A percentile compares a stretch with the other conserved stretches of the same genome.
These are phyloP conservation scores for Tremella yokohamensis DNA, from an alignment of 768 basidiomycete genomes.

Conservation along the genomic window DNA sequence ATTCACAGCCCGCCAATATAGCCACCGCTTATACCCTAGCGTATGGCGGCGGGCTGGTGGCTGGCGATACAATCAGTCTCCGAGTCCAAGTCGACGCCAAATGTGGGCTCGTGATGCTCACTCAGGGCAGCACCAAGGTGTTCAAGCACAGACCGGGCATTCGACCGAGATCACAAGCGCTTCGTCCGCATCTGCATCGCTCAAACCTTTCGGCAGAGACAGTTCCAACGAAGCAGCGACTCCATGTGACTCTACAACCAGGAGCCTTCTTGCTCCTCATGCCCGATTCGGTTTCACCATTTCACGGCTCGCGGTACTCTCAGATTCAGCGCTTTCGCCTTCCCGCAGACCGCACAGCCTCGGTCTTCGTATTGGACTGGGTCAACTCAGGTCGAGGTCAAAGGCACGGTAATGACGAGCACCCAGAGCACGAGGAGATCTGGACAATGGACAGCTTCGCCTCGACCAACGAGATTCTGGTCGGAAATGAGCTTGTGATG, in stretches of 20 bases:
- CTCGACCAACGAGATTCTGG: constrained; percentile 76
- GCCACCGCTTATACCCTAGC: constrained; percentile 73
- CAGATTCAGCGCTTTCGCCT: constrained; percentile 79
- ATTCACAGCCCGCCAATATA: constrained; percentile 54
- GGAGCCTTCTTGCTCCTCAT: constrained; percentile 69
- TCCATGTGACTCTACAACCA: constrained; percentile 60
- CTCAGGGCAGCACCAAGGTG: constrained; percentile 89
- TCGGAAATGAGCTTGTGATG: constrained; percentile 64
- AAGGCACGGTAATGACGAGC: background rate
- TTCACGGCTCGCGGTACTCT: constrained; percentile 73
- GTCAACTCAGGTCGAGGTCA: constrained; percentile 72
- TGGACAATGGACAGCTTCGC: constrained; percentile 85
- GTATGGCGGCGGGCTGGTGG: constrained; percentile 89
- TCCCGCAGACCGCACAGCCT: constrained; percentile 56
- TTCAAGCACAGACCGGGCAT: constrained; percentile 70
- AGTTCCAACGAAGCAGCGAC: constrained; percentile 60
- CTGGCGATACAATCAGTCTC: constrained; percentile 71
- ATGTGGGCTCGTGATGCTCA: constrained; percentile 67
- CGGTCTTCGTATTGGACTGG: constrained; percentile 81
- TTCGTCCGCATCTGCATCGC: background rate
- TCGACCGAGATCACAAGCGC: constrained; percentile 51
- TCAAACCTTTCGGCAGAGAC: constrained; percentile 9
- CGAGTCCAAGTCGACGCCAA: constrained; percentile 60
- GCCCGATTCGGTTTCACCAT: constrained; percentile 91
- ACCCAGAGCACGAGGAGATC: constrained; percentile 64